Evolutionary conservation across 2,329 filamentous ascomycete genomes (phyloP).

Genomic region (Xylariaceae sp.): DNA sequence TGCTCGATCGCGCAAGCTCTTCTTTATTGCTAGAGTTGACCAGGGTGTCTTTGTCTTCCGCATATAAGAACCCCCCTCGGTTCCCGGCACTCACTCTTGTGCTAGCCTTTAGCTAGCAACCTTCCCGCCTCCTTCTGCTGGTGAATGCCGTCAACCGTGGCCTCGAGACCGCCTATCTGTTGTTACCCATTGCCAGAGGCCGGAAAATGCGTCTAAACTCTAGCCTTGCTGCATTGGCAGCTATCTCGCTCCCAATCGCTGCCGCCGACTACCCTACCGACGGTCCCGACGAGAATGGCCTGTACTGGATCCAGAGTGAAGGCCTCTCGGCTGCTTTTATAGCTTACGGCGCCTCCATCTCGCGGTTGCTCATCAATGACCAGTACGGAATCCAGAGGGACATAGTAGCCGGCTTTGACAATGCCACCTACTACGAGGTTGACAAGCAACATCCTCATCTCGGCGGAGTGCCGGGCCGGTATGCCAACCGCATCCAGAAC

Average conservation of each 20-base stretch:
- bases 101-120: no score
- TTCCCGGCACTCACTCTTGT: no score
- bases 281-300: constrained; percentile 53
- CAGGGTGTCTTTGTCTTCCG: neutral
- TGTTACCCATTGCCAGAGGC: neutral
- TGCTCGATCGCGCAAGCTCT: no score
- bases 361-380: constrained; percentile 66
- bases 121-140: no score
- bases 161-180: neutral
- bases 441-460: constrained; percentile 65
- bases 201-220: constrained; percentile 26
- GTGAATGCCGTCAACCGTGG: no score
- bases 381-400: constrained; percentile 63
- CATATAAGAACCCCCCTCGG: constrained; percentile 16
- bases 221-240: constrained; percentile 26
- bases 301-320: constrained; percentile 66
- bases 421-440: constrained; percentile 62
- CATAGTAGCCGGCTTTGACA: constrained; percentile 69
- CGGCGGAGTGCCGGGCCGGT: constrained; percentile 67
- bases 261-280: constrained; percentile 25
- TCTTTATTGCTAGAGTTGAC: neutral
- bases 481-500: constrained; percentile 78
- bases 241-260: constrained; percentile 29
- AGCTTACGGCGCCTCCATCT: constrained; percentile 67
- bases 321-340: constrained; percentile 66